Evolutionary conservation across 2,329 filamentous ascomycete species (phyloP), one percentile per base, ranked within the genome.

Genomic region (Fusarium sp.): DNA sequence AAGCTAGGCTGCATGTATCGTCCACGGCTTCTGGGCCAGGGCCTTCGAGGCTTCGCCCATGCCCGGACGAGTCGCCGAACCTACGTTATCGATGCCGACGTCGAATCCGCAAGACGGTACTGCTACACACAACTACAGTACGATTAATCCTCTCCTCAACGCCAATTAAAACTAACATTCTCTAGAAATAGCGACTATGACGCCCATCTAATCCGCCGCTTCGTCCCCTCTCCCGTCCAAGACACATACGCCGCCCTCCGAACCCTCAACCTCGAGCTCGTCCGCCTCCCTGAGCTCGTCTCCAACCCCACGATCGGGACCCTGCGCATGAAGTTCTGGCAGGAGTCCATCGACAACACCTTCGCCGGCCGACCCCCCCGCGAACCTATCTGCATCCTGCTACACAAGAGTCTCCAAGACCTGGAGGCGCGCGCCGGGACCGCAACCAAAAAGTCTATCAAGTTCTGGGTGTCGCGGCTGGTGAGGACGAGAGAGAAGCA

Each of bases 321-420:
- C 62, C 91, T 98, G 88, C 95, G 97, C 74, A 92, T 98, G 83
- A 94, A 98, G 82, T 98, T 98, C 86, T 98, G 97, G 94, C 91
- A 94, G 59, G 95, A 98, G 77, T 91, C 94, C 6, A 86, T 99
- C 61, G 89, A 92, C 64, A 92, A 92, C 71, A 93, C 94, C 2
- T 93, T 98, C 69, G 88, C 92, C 2, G 93, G 93, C 35, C 86
- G 87, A 1, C 95, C 97, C 1, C 95, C 95, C 2, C 94, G 95
- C 79, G 95, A 99, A 81, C 97, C 97, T 24, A 94, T 98, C 48
- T 96, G 95, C 68, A 90, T 98, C 33, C 87, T 98, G 6, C 88
- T 99, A 2, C 89, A 94, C 71, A 90, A 92, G 67, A 93, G 93
- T 24, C 88, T 97, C 18, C 86, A 89, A 8, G 88, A 91, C 72